Evolutionary conservation across 306 rosid genomes (phyloP).

Genomic region (Canavalia gladiata): DNA sequence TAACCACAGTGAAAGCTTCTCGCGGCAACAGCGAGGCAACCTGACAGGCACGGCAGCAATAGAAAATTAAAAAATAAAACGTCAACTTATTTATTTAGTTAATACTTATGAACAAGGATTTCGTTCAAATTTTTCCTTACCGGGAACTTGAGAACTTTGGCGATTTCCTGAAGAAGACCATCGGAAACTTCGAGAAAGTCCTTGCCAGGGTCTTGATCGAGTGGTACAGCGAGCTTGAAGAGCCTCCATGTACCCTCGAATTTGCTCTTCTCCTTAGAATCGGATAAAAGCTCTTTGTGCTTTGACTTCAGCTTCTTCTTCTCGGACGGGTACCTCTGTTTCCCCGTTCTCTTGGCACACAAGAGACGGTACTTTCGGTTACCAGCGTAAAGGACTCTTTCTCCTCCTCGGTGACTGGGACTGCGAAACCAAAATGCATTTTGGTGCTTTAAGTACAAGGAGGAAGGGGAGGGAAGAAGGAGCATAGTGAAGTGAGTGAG

Average conservation of each 20-base stretch:
- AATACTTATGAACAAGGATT: background rate
- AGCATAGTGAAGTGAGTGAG: conserved; percentile 49
- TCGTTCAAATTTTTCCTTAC: conserved; percentile 20
- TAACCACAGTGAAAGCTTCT: conserved; percentile 78
- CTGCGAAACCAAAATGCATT: conserved; percentile 34
- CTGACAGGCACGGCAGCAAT: conserved; percentile 50
- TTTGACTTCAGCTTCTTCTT: conserved; percentile 77
- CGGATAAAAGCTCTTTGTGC: conserved; percentile 58
- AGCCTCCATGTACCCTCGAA: conserved; percentile 86
- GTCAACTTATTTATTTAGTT: background rate
- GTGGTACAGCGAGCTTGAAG: conserved; percentile 78
- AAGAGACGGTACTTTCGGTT: conserved; percentile 51
- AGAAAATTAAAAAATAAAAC: background rate
- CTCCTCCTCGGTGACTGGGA: conserved; percentile 37
- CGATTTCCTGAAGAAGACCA: conserved; percentile 72
- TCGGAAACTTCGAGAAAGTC: conserved; percentile 78
- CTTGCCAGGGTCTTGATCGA: conserved; percentile 83
- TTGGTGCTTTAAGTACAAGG: conserved; percentile 49
- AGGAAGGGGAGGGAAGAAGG: conserved; percentile 57
- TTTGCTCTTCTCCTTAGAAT: conserved; percentile 54
- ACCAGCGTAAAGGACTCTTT: conserved; percentile 26
- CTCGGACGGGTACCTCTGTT: conserved; percentile 91
- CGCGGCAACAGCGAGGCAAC: conserved; percentile 87
- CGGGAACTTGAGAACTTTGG: conserved; percentile 80
- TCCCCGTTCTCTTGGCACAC: conserved; percentile 81